Conservation (phyloP, 352 stramenopile genomes). For the Phytophthora kernoviae region DNA sequence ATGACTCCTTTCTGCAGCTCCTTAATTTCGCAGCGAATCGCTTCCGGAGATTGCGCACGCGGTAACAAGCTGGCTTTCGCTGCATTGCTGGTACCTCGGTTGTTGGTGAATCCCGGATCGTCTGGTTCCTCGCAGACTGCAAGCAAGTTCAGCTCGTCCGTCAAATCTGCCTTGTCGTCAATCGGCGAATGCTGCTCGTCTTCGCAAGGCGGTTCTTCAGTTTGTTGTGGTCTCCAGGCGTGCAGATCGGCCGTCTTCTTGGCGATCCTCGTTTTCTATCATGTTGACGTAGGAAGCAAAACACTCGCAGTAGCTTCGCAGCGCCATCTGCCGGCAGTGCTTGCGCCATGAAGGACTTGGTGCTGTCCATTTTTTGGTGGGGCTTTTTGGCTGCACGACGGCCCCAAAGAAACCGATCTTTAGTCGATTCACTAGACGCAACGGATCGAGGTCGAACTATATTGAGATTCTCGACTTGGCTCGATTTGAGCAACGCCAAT, state of each 20-base stretch:
- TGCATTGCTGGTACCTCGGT: conserved; percentile 9
- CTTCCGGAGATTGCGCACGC: not conserved
- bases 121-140: conserved; percentile 22
- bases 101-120: conserved; percentile 1
- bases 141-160: conserved; percentile 42
- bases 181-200: conserved; percentile 14
- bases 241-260: conserved; percentile 42
- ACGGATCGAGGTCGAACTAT: not conserved
- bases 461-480: too few species aligned
- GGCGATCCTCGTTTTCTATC: conserved; percentile 53
- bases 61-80: conserved; percentile 1
- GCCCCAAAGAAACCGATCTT: conserved; percentile 27
- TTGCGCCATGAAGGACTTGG: not conserved
- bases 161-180: conserved; percentile 24
- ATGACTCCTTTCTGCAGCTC: conserved; percentile 56
- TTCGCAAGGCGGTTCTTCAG: conserved; percentile 2
- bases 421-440: conserved; percentile 9
- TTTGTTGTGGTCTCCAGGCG: conserved; percentile 21
- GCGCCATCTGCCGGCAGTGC: conserved; percentile 41
- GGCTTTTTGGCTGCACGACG: conserved; percentile 6
- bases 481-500: too few species aligned
- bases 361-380: conserved; percentile 10
- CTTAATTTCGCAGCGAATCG: conserved; percentile 46
- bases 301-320: conserved; percentile 52
- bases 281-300: conserved; percentile 62